Conservation (phyloP, 768 basidiomycete species). For the Auriculariales sp. region DNA sequence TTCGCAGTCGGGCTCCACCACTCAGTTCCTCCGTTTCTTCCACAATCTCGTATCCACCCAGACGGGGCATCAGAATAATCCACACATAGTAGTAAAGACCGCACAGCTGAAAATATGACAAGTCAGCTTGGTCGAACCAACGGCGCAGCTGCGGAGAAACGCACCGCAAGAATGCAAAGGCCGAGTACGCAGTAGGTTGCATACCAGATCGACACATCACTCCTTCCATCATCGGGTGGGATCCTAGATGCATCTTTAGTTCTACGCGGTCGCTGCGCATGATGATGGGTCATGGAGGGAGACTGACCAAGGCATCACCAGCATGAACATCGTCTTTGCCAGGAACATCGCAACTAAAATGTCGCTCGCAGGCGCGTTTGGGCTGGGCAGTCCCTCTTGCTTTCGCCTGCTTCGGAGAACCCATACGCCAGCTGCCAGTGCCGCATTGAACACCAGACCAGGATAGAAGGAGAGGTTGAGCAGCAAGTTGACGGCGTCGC, state of each 20-base stretch:
- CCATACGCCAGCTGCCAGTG: conserved; percentile 19
- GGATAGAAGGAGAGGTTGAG: conserved; percentile 26
- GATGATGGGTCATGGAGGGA: conserved; percentile 4
- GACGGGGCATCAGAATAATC: conserved; percentile 27
- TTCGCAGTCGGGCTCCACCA: conserved; percentile 7
- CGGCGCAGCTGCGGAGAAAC: conserved; percentile 2
- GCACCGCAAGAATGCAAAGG: conserved; percentile 13
- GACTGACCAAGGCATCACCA: conserved; percentile 21
- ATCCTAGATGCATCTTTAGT: conserved; percentile 8
- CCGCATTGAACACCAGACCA: conserved; percentile 18
- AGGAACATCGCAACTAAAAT: conserved; percentile 13
- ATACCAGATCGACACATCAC: conserved; percentile 19
- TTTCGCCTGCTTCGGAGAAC: conserved; percentile 15
- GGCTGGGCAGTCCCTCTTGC: conserved; percentile 10
- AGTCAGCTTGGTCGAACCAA: neutral
- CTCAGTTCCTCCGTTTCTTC: conserved; percentile 13
- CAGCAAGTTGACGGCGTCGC: conserved; percentile 23
- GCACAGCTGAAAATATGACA: conserved; percentile 9
- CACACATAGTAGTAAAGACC: conserved; percentile 22
- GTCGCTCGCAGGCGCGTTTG: conserved; percentile 11
- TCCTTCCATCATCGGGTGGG: conserved; percentile 14
- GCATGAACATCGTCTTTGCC: conserved; percentile 13
- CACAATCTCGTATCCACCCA: conserved; percentile 30
- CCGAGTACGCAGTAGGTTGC: conserved; percentile 18
- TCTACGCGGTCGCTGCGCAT: neutral